phyloP scores from a whole-genome alignment of 345 rosid genomes.

The Eutrema heterophyllum region DNA sequence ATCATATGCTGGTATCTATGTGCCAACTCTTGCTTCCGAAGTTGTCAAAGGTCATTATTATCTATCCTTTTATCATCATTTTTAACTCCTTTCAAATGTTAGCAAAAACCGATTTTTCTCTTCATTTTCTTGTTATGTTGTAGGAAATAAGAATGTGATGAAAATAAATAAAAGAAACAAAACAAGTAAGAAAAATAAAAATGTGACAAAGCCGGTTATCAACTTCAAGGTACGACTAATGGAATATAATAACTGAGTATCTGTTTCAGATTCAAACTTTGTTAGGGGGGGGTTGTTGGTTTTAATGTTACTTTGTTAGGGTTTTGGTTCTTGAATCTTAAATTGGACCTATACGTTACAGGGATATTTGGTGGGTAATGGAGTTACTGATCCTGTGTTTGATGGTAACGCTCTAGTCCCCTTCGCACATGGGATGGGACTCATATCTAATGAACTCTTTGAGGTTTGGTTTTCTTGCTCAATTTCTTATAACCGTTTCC shows the following conservation, averaged over 20 bases:
- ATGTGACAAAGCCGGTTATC: constrained; percentile 47
- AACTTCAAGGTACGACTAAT: constrained; percentile 59
- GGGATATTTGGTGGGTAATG: constrained; percentile 97
- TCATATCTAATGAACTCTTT: constrained; percentile 70
- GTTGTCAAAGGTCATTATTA: constrained; percentile 51
- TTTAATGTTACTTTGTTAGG: background rate
- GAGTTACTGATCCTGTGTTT: constrained; percentile 63
- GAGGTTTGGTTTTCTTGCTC: constrained; percentile 40
- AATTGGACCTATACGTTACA: constrained; percentile 11
- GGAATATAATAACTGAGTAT: background rate
- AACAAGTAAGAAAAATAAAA: background rate
- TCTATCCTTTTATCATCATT: background rate
- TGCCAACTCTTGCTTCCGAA: constrained; percentile 79
- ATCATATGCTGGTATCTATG: constrained; percentile 84
- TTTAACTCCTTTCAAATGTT: background rate
- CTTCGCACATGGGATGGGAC: constrained; percentile 88
- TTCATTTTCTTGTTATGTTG: background rate
- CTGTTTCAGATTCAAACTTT: background rate
- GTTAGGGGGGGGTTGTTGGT: no score
- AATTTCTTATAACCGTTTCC: background rate
- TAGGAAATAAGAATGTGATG: constrained; percentile 49
- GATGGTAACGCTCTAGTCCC: constrained; percentile 91
- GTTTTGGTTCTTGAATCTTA: background rate
- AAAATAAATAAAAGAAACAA: background rate
- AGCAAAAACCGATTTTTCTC: background rate